These are phyloP conservation scores for Nitzschia palea DNA, from an alignment of 108 stramenopile species.

Conservation along the genomic window DNA sequence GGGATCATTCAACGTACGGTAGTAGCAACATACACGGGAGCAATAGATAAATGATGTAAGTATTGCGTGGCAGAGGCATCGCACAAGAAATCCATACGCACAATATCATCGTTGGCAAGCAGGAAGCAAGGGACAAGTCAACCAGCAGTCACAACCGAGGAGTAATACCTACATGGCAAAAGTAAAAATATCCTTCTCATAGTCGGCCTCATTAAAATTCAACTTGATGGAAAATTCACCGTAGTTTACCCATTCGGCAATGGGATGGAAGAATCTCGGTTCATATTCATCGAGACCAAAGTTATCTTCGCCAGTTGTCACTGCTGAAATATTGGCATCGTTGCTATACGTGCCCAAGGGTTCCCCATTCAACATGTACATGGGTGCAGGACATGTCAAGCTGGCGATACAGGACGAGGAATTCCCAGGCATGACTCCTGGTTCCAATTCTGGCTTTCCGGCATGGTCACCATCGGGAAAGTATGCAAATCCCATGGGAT, in stretches of 20 bases:
- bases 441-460: slow-evolving; percentile 83
- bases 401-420: slow-evolving; percentile 25
- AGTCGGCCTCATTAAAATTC: slow-evolving; percentile 48
- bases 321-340: background rate
- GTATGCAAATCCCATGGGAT: slow-evolving; percentile 90
- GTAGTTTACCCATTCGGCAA: slow-evolving; percentile 65
- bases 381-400: slow-evolving; percentile 73
- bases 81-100: no score
- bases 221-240: slow-evolving; percentile 62
- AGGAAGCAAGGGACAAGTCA: background rate
- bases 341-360: slow-evolving; percentile 61
- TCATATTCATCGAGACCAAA: slow-evolving; percentile 88
- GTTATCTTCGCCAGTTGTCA: slow-evolving; percentile 32
- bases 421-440: slow-evolving; percentile 43
- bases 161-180: slow-evolving; percentile 77
- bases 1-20: no score
- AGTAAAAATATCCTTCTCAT: slow-evolving; percentile 83
- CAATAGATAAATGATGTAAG: no score
- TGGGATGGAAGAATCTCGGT: slow-evolving; percentile 76
- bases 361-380: slow-evolving; percentile 71
- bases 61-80: no score
- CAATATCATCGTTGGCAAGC: no score
- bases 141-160: background rate
- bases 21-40: no score
- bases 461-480: slow-evolving; percentile 86